Percentiles rank a stretch among this genome's conserved stretches.
Evolutionary conservation across 352 stramenopile genomes (phyloP).

Genomic region (Nothophytophthora sp.): DNA sequence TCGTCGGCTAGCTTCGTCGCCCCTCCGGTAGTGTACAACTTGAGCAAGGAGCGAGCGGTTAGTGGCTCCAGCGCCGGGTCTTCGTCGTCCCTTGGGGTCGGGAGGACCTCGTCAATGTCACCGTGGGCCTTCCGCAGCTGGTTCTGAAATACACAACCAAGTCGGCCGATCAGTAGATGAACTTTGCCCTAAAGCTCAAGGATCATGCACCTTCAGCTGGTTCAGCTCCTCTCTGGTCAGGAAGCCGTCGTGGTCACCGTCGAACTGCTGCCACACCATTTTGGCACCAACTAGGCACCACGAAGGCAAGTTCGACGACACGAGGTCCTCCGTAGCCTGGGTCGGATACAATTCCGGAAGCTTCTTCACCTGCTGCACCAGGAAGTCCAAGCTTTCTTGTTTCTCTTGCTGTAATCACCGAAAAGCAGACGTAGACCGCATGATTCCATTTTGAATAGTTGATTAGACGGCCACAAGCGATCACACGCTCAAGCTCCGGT

Average conservation of each 20-base stretch:
- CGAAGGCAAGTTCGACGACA: conserved; percentile 10
- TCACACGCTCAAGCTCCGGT: background rate
- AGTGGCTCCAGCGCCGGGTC: conserved; percentile 6
- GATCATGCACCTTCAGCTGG: conserved; percentile 48
- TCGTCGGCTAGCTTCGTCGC: conserved; percentile 30
- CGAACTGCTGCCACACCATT: conserved; percentile 45
- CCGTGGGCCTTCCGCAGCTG: conserved; percentile 25
- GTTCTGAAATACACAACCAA: conserved; percentile 12
- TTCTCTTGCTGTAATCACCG: conserved; percentile 47
- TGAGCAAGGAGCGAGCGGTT: conserved; percentile 17
- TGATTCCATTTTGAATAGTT: background rate
- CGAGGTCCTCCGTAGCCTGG: background rate
- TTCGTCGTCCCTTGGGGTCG: background rate
- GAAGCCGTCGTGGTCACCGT: conserved; percentile 26
- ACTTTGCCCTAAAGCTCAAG: conserved; percentile 3
- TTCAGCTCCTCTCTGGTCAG: conserved; percentile 29
- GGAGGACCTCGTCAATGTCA: conserved; percentile 28
- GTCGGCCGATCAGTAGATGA: background rate
- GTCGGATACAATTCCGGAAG: conserved; percentile 24
- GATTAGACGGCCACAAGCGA: background rate
- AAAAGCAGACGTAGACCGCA: background rate
- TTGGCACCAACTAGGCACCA: conserved; percentile 36
- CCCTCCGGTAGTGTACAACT: conserved; percentile 35
- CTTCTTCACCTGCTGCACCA: conserved; percentile 32
- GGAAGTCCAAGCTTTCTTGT: conserved; percentile 49